These are phyloP conservation scores for Rhodomyrtus tomentosa DNA, from an alignment of 345 rosid species.

Conservation along the genomic window DNA sequence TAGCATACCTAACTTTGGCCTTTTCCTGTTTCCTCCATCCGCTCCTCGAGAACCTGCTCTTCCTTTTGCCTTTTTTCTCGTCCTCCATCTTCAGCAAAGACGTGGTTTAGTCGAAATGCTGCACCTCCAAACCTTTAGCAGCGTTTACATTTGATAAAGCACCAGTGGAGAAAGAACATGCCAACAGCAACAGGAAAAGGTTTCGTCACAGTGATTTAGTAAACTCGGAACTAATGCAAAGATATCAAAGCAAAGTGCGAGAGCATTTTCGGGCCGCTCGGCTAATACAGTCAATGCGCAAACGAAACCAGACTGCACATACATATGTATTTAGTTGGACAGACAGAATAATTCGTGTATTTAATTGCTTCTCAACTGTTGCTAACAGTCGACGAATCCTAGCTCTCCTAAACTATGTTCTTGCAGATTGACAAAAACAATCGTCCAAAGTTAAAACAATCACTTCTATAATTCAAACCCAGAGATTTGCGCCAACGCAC, in stretches of 20 bases:
- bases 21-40: too few relatives aligned
- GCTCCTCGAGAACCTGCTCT: too few relatives aligned
- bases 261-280: neutral
- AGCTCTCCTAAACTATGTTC: neutral
- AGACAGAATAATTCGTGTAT: neutral
- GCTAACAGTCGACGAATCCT: neutral
- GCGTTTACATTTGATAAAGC: neutral
- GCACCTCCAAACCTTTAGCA: conserved; percentile 41
- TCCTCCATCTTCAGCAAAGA: too few relatives aligned
- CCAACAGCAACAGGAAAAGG: neutral
- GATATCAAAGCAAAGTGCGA: neutral
- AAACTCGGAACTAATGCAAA: neutral
- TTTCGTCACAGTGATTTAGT: neutral
- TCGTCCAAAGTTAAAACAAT: neutral
- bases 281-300: neutral
- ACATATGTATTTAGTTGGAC: too few relatives aligned
- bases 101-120: conserved; percentile 8
- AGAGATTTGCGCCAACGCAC: neutral
- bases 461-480: neutral
- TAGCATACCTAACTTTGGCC: too few relatives aligned
- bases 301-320: neutral
- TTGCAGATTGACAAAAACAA: neutral
- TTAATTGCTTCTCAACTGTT: neutral
- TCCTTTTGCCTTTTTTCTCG: too few relatives aligned
- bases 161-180: neutral